These are phyloP conservation scores for Vitis hybrid DNA, from an alignment of 177 flowering plant genomes.

Conservation along the genomic window DNA sequence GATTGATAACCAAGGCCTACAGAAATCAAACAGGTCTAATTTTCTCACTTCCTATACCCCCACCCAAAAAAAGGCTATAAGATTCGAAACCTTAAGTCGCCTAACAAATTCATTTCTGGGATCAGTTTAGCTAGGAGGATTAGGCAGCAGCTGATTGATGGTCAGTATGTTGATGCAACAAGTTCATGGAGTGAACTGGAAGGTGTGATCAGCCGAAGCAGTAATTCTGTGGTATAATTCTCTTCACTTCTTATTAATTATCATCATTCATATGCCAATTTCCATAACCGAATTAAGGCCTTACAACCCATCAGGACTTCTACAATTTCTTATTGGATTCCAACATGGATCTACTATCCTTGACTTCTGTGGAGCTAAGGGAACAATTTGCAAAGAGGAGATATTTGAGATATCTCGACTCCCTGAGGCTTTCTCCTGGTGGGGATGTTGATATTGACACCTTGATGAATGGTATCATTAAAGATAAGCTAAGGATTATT, in stretches of 20 bases:
- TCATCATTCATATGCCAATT: background rate
- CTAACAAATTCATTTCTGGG: background rate
- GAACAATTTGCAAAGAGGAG: slow-evolving; percentile 24
- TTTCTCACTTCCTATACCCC: background rate
- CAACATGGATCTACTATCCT: slow-evolving; percentile 37
- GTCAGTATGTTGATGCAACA: slow-evolving; percentile 45
- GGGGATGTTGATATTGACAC: slow-evolving; percentile 37
- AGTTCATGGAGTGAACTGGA: slow-evolving; percentile 48
- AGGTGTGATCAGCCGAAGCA: slow-evolving; percentile 23
- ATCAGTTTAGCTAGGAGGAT: slow-evolving; percentile 53
- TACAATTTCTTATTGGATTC: slow-evolving; percentile 78
- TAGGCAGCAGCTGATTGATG: slow-evolving; percentile 38
- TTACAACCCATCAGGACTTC: slow-evolving; percentile 55
- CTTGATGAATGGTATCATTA: slow-evolving; percentile 69
- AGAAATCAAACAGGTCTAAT: slow-evolving; percentile 56
- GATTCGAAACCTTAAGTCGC: background rate
- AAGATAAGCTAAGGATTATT: slow-evolving; percentile 68
- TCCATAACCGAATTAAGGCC: background rate
- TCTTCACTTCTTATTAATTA: background rate
- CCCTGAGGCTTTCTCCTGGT: slow-evolving; percentile 38
- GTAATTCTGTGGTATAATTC: slow-evolving; percentile 63
- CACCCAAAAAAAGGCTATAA: background rate
- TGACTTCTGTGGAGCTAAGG: slow-evolving; percentile 22
- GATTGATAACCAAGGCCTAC: slow-evolving; percentile 57
- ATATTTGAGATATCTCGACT: slow-evolving; percentile 59